Evolutionary conservation across 163 green algal genomes (phyloP), one percentile per base, ranked within the genome.

Genomic region (Scenedesmus sp.): DNA sequence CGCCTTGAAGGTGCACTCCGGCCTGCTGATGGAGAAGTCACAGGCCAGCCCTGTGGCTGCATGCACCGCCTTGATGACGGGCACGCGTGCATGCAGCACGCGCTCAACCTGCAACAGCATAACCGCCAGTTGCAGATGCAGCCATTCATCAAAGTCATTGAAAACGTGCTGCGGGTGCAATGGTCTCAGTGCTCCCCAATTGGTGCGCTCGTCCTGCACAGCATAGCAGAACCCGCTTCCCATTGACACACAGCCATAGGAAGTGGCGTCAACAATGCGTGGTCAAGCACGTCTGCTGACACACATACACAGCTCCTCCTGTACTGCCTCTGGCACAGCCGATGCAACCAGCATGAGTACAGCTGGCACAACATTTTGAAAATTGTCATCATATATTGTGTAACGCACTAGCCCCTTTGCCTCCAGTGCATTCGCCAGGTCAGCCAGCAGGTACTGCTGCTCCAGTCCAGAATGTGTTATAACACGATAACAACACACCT

Each of bases 51-150:
- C 88, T 8, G 57, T 92, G 5, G 16, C 56, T 2, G 12, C 46
- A 9, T 95, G 89, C 52, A 70, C 90, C 34, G 94, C 95, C 90
- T 94, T 96, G 73, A 95, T 73, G n/a, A 96, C 93, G 15, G 94
- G 94, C 79, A 95, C 92, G 16, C 94, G 87, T 12, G 92, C 94
- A 79, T 95, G 88, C 73, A 95, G 89, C 7, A 95, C 84, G 64
- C 82, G 92, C 91, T 95, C 90, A 34, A 95, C 83, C 90, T 93
- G 87, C 18, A 73, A 56, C 52, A 64, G 57, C 54, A 26, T 26
- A 26, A 26, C 26, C 26, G 26, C 26, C 26, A 26, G 26, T 26
- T 26, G 26, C 26, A 26, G 26, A 26, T 26, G 26, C 26, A 26
- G 26, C 26, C 26, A 26, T 26, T 26, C 26, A 26, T 26, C 26